Percentiles rank a stretch among this genome's conserved stretches.
Evolutionary conservation across 1,284 basidiomycete genomes (phyloP).

Genomic region (Fomitopsis palustris): DNA sequence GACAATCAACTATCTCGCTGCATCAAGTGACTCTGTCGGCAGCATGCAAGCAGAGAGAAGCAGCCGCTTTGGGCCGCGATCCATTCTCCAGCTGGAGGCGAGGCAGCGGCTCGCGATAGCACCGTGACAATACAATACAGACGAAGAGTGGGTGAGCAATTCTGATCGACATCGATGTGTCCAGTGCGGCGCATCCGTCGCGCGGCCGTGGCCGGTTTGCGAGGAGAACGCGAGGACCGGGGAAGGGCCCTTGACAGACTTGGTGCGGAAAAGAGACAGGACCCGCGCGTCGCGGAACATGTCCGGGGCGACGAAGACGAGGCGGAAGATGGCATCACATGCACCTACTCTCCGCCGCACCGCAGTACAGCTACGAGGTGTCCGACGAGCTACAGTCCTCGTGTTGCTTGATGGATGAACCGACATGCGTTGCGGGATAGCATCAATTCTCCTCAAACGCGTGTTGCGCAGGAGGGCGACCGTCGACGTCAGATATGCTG

Average conservation of each 20-base stretch:
- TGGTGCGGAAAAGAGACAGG: neutral
- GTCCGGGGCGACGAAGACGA: neutral
- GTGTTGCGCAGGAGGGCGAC: neutral
- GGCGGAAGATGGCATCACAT: neutral
- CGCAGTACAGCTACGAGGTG: neutral
- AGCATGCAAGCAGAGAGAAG: neutral
- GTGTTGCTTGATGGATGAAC: neutral
- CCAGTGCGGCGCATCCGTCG: neutral
- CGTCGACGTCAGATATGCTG: neutral
- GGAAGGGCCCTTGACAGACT: neutral
- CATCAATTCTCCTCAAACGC: neutral
- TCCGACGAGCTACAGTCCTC: neutral
- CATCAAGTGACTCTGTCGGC: constrained; percentile 6
- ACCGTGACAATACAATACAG: neutral
- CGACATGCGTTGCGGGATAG: neutral
- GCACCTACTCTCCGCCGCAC: neutral
- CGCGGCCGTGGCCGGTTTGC: neutral
- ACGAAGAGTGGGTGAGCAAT: neutral
- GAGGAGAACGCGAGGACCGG: neutral
- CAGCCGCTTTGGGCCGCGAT: neutral
- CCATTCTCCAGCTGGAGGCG: neutral
- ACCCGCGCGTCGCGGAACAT: neutral
- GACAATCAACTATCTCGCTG: neutral
- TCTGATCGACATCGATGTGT: neutral
- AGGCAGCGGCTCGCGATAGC: neutral